A percentile compares a stretch with the other conserved stretches of the same genome.
Conservation (phyloP, 75 land plant genomes). For the Pinus albicaulis region DNA sequence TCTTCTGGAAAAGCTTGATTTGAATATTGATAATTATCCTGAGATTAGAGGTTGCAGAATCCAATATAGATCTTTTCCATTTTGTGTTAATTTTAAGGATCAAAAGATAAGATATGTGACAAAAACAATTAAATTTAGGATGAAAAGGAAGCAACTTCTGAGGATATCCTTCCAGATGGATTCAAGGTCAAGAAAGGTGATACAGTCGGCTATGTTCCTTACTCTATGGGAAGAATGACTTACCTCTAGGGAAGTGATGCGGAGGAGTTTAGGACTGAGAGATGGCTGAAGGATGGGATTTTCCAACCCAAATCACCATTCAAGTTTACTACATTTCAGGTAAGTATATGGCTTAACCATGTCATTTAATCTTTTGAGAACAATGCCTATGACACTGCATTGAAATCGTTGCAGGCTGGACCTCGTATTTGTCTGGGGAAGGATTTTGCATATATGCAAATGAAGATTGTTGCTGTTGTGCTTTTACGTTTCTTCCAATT, state of each 20-base stretch:
- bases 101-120: neutral
- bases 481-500: conserved; percentile 47
- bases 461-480: conserved; percentile 56
- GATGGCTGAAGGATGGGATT: conserved; percentile 41
- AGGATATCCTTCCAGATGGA: conserved; percentile 53
- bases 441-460: conserved; percentile 73
- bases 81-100: neutral
- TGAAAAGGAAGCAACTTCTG: conserved; percentile 19
- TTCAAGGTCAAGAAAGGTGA: conserved; percentile 27
- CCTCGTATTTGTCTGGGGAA: conserved; percentile 76
- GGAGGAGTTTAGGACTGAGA: conserved; percentile 36
- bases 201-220: conserved; percentile 28
- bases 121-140: conserved; percentile 36
- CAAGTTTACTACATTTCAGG: conserved; percentile 54
- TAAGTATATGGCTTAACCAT: conserved; percentile 1
- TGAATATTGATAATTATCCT: neutral
- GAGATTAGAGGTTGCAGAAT: neutral
- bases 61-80: neutral
- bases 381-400: no score
- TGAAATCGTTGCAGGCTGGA: conserved; percentile 50
- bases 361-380: neutral
- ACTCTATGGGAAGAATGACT: conserved; percentile 48
- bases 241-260: conserved; percentile 41
- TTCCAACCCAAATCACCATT: conserved; percentile 41
- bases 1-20: neutral